A percentile compares a stretch with the other conserved stretches of the same genome.
phyloP scores from a whole-genome alignment of 1,284 basidiomycete species.

The Wolfiporia cocos region DNA sequence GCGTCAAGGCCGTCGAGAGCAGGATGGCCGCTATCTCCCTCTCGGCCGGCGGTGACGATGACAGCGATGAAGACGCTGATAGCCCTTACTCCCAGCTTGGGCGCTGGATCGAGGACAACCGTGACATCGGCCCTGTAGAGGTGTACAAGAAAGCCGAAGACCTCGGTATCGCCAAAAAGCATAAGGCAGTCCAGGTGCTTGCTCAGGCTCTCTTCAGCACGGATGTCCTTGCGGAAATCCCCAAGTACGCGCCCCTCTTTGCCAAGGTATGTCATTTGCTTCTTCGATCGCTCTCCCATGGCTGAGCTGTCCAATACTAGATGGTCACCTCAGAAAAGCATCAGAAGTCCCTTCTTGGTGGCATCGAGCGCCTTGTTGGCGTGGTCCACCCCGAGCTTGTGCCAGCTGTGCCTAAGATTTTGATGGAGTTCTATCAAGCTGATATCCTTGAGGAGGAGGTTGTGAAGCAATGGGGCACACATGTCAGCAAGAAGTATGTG shows the following conservation, averaged over 20 bases:
- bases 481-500: slow-evolving; percentile 97
- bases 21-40: slow-evolving; percentile 52
- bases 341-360: slow-evolving; percentile 91
- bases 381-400: slow-evolving; percentile 63
- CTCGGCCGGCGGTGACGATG: slow-evolving; percentile 67
- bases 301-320: slow-evolving; percentile 27
- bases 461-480: slow-evolving; percentile 90
- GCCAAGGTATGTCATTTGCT: slow-evolving; percentile 56
- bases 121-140: slow-evolving; percentile 29
- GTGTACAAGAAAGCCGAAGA: slow-evolving; percentile 78
- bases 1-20: slow-evolving; percentile 74
- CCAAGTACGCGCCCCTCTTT: slow-evolving; percentile 71
- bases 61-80: slow-evolving; percentile 83
- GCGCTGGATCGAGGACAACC: slow-evolving; percentile 83
- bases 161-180: slow-evolving; percentile 91
- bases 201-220: slow-evolving; percentile 86
- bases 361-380: slow-evolving; percentile 81
- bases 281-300: background rate
- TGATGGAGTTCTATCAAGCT: slow-evolving; percentile 93
- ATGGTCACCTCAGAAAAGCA: slow-evolving; percentile 86
- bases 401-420: slow-evolving; percentile 77
- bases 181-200: slow-evolving; percentile 85
- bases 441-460: slow-evolving; percentile 94
- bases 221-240: slow-evolving; percentile 71
- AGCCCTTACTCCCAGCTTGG: slow-evolving; percentile 86